phyloP scores from a whole-genome alignment of 768 basidiomycete species.

The Infundibulicybe gibba region DNA sequence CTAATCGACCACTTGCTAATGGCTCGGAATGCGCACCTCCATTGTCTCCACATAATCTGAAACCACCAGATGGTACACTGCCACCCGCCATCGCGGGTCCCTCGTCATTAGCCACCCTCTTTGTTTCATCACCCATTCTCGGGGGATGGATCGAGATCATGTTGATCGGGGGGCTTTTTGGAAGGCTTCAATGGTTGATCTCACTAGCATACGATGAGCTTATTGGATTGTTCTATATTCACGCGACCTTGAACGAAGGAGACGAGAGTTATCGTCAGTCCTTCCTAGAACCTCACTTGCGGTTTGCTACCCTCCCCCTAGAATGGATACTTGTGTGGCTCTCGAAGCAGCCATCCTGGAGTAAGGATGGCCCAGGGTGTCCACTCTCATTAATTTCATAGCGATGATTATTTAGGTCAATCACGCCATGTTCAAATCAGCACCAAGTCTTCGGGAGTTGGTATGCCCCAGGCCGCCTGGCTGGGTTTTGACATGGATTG shows the following conservation, averaged over 20 bases:
- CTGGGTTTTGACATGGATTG: conserved; percentile 21
- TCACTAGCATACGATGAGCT: conserved; percentile 29
- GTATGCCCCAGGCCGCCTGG: no score
- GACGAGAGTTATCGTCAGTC: conserved; percentile 21
- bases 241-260: conserved; percentile 43
- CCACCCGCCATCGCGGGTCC: no score
- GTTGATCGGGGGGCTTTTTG: conserved; percentile 48
- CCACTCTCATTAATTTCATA: neutral
- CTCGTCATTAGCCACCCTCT: conserved; percentile 9
- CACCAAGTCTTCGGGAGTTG: conserved; percentile 26
- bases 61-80: no score
- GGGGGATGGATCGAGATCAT: conserved; percentile 51
- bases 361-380: conserved; percentile 35
- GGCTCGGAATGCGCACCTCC: conserved; percentile 2
- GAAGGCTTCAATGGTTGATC: conserved; percentile 40
- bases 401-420: conserved; percentile 20
- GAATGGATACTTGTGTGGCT: conserved; percentile 59
- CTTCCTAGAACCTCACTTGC: no score
- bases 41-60: no score
- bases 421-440: conserved; percentile 46
- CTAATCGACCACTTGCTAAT: neutral
- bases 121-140: conserved; percentile 37
- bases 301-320: no score
- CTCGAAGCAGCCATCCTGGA: conserved; percentile 49
- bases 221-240: conserved; percentile 44